Percentiles rank a stretch among this genome's conserved stretches.
Evolutionary conservation across 2,329 filamentous ascomycete genomes (phyloP).

Genomic region (Pyricularia sp.): DNA sequence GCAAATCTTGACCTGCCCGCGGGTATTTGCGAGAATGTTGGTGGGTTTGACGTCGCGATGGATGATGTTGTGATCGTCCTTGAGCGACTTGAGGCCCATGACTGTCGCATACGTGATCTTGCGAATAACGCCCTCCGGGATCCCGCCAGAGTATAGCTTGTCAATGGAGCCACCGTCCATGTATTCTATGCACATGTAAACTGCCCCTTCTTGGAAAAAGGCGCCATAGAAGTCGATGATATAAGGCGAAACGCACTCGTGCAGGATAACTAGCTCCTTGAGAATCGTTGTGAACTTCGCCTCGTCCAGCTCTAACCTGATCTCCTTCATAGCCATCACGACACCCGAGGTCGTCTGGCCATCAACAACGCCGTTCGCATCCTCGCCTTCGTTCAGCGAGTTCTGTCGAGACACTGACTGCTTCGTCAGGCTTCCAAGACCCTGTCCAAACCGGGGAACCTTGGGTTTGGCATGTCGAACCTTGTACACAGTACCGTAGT

Average conservation of each 20-base stretch:
- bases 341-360: conserved; percentile 43
- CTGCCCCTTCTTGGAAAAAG: conserved; percentile 96
- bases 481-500: conserved; percentile 97
- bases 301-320: conserved; percentile 87
- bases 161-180: conserved; percentile 99
- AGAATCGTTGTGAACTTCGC: conserved; percentile 94
- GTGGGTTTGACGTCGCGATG: conserved; percentile 97
- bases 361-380: background rate
- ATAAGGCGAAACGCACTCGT: conserved; percentile 87
- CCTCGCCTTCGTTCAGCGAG: conserved; percentile 2
- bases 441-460: conserved; percentile 44
- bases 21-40: conserved; percentile 88
- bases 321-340: conserved; percentile 99
- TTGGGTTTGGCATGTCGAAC: conserved; percentile 67
- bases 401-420: conserved; percentile 21
- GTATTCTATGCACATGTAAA: conserved; percentile 98
- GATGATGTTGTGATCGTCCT: conserved; percentile 98
- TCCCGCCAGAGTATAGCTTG: conserved; percentile 81
- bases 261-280: conserved; percentile 92
- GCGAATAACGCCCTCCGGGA: conserved; percentile 74
- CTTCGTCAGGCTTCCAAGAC: conserved; percentile 35
- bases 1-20: conserved; percentile 92
- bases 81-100: conserved; percentile 81
- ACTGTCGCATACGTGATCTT: conserved; percentile 87
- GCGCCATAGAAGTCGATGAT: conserved; percentile 99